Evolutionary conservation across 1,284 basidiomycete species (phyloP).

Genomic region (Ganoderma multipileum): DNA sequence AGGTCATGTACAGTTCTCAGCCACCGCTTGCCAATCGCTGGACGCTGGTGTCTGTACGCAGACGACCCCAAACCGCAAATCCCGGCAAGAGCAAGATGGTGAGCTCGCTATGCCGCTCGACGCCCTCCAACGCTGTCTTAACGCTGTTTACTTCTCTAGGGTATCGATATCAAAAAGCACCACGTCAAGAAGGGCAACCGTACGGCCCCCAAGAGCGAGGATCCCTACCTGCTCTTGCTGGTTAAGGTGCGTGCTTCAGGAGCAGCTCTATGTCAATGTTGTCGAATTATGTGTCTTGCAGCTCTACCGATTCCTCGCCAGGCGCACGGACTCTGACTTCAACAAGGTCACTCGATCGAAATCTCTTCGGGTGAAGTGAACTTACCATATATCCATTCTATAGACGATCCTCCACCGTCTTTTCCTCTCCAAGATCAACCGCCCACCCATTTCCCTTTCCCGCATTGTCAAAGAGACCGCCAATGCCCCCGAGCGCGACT

Average conservation of each 20-base stretch:
- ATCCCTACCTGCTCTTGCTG: slow-evolving; percentile 97
- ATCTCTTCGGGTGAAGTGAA: background rate
- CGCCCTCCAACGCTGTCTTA: slow-evolving; percentile 11
- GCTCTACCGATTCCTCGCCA: slow-evolving; percentile 99
- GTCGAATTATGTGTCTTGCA: slow-evolving; percentile 40
- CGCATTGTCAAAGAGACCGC: slow-evolving; percentile 86
- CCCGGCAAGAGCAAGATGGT: slow-evolving; percentile 80
- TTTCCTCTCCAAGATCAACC: slow-evolving; percentile 98
- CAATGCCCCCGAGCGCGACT: slow-evolving; percentile 71
- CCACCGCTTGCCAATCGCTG: slow-evolving; percentile 34
- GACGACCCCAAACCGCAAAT: slow-evolving; percentile 45
- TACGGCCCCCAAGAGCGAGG: slow-evolving; percentile 97
- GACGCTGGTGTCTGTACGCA: slow-evolving; percentile 23
- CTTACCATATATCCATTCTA: slow-evolving; percentile 21
- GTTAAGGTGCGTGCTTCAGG: slow-evolving; percentile 79
- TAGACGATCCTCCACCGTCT: slow-evolving; percentile 94
- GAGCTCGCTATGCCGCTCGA: slow-evolving; percentile 55
- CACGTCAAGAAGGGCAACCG: slow-evolving; percentile 99
- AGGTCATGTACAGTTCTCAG: slow-evolving; percentile 64
- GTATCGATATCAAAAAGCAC: slow-evolving; percentile 97
- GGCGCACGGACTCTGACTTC: slow-evolving; percentile 95
- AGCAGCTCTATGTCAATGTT: background rate
- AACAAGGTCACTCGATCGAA: slow-evolving; percentile 79
- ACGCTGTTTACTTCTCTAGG: slow-evolving; percentile 55
- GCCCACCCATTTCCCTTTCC: slow-evolving; percentile 94